Evolutionary conservation across 345 rosid species (phyloP), one percentile per base, ranked within the genome.

Genomic region (Noccaea caerulescens): DNA sequence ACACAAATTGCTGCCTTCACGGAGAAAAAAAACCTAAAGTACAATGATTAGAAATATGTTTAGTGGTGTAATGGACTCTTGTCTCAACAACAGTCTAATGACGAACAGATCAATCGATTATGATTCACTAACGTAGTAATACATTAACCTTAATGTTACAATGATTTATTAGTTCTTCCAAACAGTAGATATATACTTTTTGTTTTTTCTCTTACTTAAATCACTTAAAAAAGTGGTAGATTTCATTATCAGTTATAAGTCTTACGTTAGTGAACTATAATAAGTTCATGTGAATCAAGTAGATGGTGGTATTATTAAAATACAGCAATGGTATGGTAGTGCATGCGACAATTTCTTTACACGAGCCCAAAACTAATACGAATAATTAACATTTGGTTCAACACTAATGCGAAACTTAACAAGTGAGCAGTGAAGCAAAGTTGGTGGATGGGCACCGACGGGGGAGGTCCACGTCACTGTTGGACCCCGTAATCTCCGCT

Each of bases 371-470:
- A n/a, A 5, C 5, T 8, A 9, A 12, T 42, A 13, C 23, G 27
- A 45, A 10, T 6, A 33, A 14, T 41, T n/a, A 18, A 10, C 10
- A 33, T 10, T 12, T 32, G 54, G 16, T 43, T 53, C 52, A 10
- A 43, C 3, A 27, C 30, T 27, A 27, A 2, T 2, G 30, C 30
- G 30, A 27, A 27, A 27, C 30, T 1, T 20, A 20, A 63, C 18
- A 43, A 72, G 63, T 71, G 62, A 71, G 54, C 6, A 70, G 20
- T 38, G 14, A 34, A 54, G 27, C 16, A 54, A 57, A 65, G 58
- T 65, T 64, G 77, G 71, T 72, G 71, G 71, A 46, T 55, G 62
- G 77, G 72, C 78, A 74, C 78, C 78, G 78, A 74, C 72, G 72
- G 58, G 66, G 55, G 45, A 74, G 62, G 77, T 51, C 72, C 47